phyloP scores from a whole-genome alignment of 768 basidiomycete species.

The Boletellus sp. region DNA sequence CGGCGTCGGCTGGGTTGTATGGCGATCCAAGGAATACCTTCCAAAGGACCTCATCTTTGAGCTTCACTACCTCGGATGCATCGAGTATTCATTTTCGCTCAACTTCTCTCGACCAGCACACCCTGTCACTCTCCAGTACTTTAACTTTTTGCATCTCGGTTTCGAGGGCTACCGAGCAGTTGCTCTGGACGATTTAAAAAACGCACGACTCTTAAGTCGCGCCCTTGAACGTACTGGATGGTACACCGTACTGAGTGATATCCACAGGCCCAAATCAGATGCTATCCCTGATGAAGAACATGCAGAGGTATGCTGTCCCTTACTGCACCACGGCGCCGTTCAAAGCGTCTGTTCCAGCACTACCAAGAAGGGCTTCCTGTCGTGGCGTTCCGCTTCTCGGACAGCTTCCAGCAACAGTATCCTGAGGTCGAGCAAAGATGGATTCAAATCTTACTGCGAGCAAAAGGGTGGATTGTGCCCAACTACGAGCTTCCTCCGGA shows the following conservation, averaged over 20 bases:
- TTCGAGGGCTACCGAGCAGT: slow-evolving; percentile 50
- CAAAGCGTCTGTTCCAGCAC: slow-evolving; percentile 18
- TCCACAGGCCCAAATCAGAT: slow-evolving; percentile 42
- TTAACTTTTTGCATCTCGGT: slow-evolving; percentile 60
- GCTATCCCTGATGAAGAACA: slow-evolving; percentile 46
- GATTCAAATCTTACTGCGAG: slow-evolving; percentile 49
- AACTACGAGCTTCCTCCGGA: slow-evolving; percentile 58
- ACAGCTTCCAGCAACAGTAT: slow-evolving; percentile 47
- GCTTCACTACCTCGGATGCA: slow-evolving; percentile 46
- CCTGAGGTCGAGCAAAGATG: slow-evolving; percentile 57
- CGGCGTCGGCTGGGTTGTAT: slow-evolving; percentile 64
- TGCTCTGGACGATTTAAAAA: slow-evolving; percentile 48
- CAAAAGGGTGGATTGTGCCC: slow-evolving; percentile 56
- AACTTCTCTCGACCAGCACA: slow-evolving; percentile 62
- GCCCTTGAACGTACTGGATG: slow-evolving; percentile 57
- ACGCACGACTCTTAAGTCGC: slow-evolving; percentile 62
- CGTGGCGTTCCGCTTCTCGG: slow-evolving; percentile 53
- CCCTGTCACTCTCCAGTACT: slow-evolving; percentile 60
- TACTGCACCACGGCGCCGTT: background rate
- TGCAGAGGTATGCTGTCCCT: slow-evolving; percentile 45
- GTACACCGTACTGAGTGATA: slow-evolving; percentile 50
- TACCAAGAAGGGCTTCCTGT: slow-evolving; percentile 53
- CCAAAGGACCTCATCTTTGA: slow-evolving; percentile 72
- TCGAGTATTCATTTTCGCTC: slow-evolving; percentile 74
- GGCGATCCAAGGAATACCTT: slow-evolving; percentile 52